Base-by-base conservation (phyloP, 1,284 basidiomycete species). In the Cutaneotrichosporon cyanovorans region DNA sequence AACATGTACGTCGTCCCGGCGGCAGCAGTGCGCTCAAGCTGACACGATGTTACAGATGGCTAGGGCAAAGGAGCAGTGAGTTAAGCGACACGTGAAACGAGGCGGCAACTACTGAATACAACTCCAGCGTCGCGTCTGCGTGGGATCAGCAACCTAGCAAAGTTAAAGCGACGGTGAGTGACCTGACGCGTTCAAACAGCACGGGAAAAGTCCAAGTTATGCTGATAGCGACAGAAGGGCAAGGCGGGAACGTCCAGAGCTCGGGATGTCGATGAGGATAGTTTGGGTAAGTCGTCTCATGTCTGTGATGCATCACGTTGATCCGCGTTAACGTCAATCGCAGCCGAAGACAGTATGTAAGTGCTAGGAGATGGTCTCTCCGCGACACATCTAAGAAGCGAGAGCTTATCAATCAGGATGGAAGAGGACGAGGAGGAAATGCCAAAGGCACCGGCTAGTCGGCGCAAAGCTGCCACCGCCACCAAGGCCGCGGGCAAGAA, bases 141-240 rank as follows among this genome's bases (percentile, higher is more conserved):
- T 28, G 25, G 25, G 25, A 28, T 7, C 25, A 28, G 12, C 25
- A 28, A 7, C 25, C 25, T 28, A 28, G 25, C 25, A 28, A 28
- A 28, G 12, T 7, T 28, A 28, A 28, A 90, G 86, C 14, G 91
- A 90, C 85, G 73, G 77, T 73, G 77, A 80, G 78, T 31, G 9
- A 19, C 14, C 10, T 11, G n/a, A n/a, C n/a, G n/a, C n/a, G n/a
- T n/a, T n/a, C n/a, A n/a, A n/a, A n/a, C n/a, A n/a, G n/a, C n/a
- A n/a, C n/a, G n/a, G n/a, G n/a, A n/a, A n/a, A n/a, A n/a, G n/a
- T n/a, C 44, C 31, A 48, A 41, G 4, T 15, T 12, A 28, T 7
- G 25, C 25, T 28, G 25, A 28, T 28, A 28, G 25, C 7, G 12
- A 12, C 25, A 28, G 25, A 7, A 7, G 25, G 12, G 12, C 8